Evolutionary conservation across 306 rosid species (phyloP).

Genomic region (Trifolium dubium): DNA sequence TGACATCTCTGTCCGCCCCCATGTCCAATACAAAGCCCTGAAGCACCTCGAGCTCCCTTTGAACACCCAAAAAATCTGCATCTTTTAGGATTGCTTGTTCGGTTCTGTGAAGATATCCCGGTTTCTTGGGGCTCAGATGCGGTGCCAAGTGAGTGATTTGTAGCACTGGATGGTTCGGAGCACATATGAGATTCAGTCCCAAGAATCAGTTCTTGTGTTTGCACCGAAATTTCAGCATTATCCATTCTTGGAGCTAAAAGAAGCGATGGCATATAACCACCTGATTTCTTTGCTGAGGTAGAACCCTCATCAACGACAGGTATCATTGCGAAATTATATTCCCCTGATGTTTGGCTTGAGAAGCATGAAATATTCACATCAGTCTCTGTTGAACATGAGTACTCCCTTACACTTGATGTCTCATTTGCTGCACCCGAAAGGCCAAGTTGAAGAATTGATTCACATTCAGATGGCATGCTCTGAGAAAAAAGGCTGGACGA

Average conservation of each 20-base stretch:
- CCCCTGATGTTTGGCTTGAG: constrained; percentile 55
- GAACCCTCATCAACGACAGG: constrained; percentile 92
- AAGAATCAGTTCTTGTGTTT: constrained; percentile 52
- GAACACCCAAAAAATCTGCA: constrained; percentile 74
- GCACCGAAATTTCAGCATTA: constrained; percentile 46
- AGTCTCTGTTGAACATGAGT: constrained; percentile 64
- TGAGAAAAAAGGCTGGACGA: constrained; percentile 46
- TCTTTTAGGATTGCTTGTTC: constrained; percentile 63
- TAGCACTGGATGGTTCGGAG: constrained; percentile 55
- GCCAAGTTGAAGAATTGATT: constrained; percentile 87
- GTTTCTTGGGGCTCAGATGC: constrained; percentile 56
- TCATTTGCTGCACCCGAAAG: constrained; percentile 84
- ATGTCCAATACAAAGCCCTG: constrained; percentile 98
- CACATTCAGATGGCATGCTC: constrained; percentile 62
- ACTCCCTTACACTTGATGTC: constrained; percentile 61
- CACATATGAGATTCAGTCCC: constrained; percentile 47
- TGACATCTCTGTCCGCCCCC: constrained; percentile 99
- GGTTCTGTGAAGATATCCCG: constrained; percentile 56
- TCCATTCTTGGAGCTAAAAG: constrained; percentile 83
- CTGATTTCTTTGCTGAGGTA: constrained; percentile 88
- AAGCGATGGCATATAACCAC: constrained; percentile 94
- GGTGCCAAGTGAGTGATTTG: constrained; percentile 60
- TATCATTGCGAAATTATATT: constrained; percentile 51
- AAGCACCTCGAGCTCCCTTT: constrained; percentile 94
- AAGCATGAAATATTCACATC: constrained; percentile 51